phyloP scores from a whole-genome alignment of 345 rosid species.

The Populus tremula region DNA sequence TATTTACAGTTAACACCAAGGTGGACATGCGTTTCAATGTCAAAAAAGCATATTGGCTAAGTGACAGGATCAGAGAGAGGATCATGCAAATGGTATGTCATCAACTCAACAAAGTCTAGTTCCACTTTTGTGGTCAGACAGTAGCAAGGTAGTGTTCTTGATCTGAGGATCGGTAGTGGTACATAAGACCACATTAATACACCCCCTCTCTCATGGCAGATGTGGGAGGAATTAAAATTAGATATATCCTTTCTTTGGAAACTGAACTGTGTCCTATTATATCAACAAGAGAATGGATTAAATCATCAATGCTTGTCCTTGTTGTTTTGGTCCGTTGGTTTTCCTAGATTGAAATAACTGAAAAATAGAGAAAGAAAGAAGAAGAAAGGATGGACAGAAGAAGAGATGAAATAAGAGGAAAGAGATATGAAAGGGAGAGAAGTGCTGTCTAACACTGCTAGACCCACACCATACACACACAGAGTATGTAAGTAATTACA shows the following conservation, averaged over 20 bases:
- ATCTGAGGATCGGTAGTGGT: background rate
- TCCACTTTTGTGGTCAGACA: background rate
- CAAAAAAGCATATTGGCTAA: conserved; percentile 66
- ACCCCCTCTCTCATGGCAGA: background rate
- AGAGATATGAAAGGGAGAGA: too few relatives aligned
- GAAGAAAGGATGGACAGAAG: too few relatives aligned
- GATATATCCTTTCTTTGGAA: background rate
- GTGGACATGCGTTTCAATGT: conserved; percentile 98
- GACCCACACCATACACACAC: too few relatives aligned
- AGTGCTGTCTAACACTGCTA: too few relatives aligned
- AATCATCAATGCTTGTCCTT: background rate
- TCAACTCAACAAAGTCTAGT: background rate
- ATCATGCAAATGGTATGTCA: conserved; percentile 72
- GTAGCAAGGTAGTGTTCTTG: background rate
- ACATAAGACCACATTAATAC: background rate
- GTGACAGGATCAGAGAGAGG: conserved; percentile 69
- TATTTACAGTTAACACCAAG: conserved; percentile 80
- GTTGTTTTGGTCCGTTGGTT: background rate
- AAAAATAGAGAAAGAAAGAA: too few relatives aligned
- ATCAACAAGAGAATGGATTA: background rate
- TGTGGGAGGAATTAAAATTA: background rate
- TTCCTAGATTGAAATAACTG: too few relatives aligned
- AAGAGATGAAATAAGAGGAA: too few relatives aligned
- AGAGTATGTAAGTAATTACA: too few relatives aligned
- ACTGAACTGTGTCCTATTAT: background rate